A percentile compares a stretch with the other conserved stretches of the same genome.
These are phyloP conservation scores for Trichophaea hybrida DNA, from an alignment of 2,329 filamentous ascomycete species.

Conservation along the genomic window DNA sequence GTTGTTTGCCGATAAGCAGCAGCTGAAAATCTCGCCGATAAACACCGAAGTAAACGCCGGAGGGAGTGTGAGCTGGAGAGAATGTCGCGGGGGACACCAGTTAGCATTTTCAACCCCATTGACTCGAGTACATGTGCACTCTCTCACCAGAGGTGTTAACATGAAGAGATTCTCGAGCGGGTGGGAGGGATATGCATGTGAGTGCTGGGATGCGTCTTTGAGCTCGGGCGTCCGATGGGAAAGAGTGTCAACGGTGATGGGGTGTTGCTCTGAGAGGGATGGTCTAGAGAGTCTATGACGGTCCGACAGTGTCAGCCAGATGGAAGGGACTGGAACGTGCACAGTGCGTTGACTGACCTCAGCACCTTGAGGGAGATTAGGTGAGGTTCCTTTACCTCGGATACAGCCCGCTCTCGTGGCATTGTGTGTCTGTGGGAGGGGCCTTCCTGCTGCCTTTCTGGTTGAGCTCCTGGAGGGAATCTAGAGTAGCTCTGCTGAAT, in stretches of 20 bases:
- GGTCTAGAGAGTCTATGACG: slow-evolving; percentile 65
- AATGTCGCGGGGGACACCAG: slow-evolving; percentile 14
- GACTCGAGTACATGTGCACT: not conserved
- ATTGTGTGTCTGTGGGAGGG: slow-evolving; percentile 4
- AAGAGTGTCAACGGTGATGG: slow-evolving; percentile 39
- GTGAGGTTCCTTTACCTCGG: slow-evolving; percentile 52
- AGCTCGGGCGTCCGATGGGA: slow-evolving; percentile 29
- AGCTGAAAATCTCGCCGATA: slow-evolving; percentile 87
- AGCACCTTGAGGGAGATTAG: slow-evolving; percentile 65
- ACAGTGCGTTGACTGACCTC: slow-evolving; percentile 34
- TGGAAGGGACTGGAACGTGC: not conserved
- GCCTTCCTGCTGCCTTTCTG: too few species aligned
- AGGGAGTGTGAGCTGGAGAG: slow-evolving; percentile 55
- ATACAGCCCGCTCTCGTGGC: slow-evolving; percentile 22
- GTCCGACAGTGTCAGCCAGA: slow-evolving; percentile 1
- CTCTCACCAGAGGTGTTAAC: not conserved
- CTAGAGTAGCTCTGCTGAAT: too few species aligned
- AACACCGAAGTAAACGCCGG: slow-evolving; percentile 88
- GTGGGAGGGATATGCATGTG: slow-evolving; percentile 39
- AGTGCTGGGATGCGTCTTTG: slow-evolving; percentile 46
- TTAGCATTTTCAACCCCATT: not conserved
- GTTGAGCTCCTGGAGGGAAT: too few species aligned
- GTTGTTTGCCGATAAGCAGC: slow-evolving; percentile 91
- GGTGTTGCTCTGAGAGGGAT: slow-evolving; percentile 56
- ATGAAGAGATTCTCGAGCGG: not conserved